Evolutionary conservation across 257 asterid species (phyloP), one percentile per base, ranked within the genome.

Genomic region (Jacaranda mimosifolia): DNA sequence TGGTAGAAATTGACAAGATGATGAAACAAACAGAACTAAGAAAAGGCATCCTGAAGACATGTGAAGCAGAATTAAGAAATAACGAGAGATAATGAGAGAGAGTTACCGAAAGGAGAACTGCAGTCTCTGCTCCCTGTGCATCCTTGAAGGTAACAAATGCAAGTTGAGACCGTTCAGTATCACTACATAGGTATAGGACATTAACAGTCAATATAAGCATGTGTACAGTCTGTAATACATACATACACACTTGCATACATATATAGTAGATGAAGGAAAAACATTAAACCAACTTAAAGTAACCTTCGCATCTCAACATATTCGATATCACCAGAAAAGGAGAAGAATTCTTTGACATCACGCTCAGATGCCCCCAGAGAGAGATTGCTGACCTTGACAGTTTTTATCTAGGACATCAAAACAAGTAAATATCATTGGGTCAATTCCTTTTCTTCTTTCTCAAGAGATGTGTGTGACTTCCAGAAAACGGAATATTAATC

Each of bases 121-220:
- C 99, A 46, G 99, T 93, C 76, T 95, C 97, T 63, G 99, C 98
- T 81, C 99, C 99, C 85, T 92, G 98, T 11, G 81, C 73, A 84
- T 95, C 98, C 87, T 90, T 93, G 90, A 95, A 93, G 51, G 98
- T 93, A 55, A 95, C 99, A 86, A 77, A 94, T 70, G 98, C 99
- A 83, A 85, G 83, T 85, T 94, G 99, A 48, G 89, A 90, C 75
- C 91, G 86, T 78, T 85, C 97, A n/a, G 98, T 91, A 68, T 89
- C 96, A 85, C 99, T 94, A 81, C 80, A 85, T 26, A 52, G 63
- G 69, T 49, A 83, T 63, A 48, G 26, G 72, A 51, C 13, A 63
- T 18, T 21, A 35, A 21, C 45, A 12, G 21, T 74, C 65, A 68
- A 52, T 63, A 77, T 42, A 48, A 77, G 67, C 69, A 75, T 14